Base-by-base conservation (phyloP, 208 protist species). In the Wallacemonas sp. region DNA sequence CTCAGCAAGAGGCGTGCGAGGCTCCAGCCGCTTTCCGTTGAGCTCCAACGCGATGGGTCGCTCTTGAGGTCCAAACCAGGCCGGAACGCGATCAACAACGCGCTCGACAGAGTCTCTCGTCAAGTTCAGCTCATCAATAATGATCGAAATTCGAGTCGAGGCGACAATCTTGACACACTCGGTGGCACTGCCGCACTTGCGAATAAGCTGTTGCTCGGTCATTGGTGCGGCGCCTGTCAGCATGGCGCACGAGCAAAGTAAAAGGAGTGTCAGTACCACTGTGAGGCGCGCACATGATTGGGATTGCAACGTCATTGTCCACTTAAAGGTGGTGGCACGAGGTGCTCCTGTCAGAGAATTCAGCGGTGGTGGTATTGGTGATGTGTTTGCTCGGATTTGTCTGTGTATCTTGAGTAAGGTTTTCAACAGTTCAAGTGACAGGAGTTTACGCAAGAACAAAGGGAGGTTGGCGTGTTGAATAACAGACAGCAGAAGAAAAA, bases 51-150 rank as follows among this genome's bases (percentile, higher is more conserved):
- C 62, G 19, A 83, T 34, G 33, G 68, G 73, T 21, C 72, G 77
- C 17, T 27, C 30, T 51, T 72, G 58, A 8, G 67, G 63, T 33
- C 77, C 77, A 34, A 82, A 79, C 77, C 77, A 79, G 9, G 63
- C 17, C 2, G 71, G 77, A 12, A 79, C 59, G 38, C 63, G 59
- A 59, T 70, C 41, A 31, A 68, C 71, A 9, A 82, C 62, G 14
- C 69, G 67, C 8, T 44, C 68, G 19, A 79, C 68, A 15, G 72
- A 74, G 64, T 79, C 51, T 31, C 17, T 65, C 30, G 62, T 45
- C n/a, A 79, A 58, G 66, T 69, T 61, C 14, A 70, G 27, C 34
- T 63, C 31, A 53, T 72, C 67, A 8, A 73, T 39, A 2, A 72
- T 61, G 38, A 69, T 54, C 26, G 56, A 45, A n/a, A 49, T 49